phyloP scores from a whole-genome alignment of 139 green algal genomes.

The Zygnema cylindricum region DNA sequence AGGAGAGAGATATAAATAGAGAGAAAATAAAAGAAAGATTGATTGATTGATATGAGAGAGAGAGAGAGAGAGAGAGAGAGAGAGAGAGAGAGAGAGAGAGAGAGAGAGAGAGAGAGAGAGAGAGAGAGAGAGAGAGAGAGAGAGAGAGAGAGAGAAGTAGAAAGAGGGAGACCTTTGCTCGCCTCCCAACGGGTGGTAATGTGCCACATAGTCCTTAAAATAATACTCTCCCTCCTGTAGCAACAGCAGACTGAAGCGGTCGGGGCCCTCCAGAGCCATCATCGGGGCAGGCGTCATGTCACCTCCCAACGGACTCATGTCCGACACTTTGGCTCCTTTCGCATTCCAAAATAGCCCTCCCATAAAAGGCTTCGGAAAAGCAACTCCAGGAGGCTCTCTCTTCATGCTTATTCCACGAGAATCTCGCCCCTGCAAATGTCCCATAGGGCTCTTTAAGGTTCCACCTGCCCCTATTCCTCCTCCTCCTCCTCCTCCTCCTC shows the following conservation, averaged over 20 bases:
- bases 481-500: too few species aligned
- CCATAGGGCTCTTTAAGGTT: not conserved
- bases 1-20: too few species aligned
- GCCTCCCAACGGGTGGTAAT: conserved; percentile 45
- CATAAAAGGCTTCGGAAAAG: not conserved
- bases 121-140: too few species aligned
- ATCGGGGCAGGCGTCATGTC: not conserved
- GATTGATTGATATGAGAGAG: too few species aligned
- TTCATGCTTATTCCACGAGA: not conserved
- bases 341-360: not conserved
- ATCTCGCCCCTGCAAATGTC: not conserved
- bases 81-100: too few species aligned
- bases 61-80: too few species aligned
- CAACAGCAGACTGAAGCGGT: conserved; percentile 65
- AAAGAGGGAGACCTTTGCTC: conserved; percentile 7
- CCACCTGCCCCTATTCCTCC: not conserved
- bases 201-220: conserved; percentile 69
- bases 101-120: too few species aligned
- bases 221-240: conserved; percentile 74
- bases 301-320: not conserved
- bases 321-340: not conserved
- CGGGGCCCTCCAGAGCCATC: conserved; percentile 31
- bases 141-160: too few species aligned
- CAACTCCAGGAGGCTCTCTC: not conserved
- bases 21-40: too few species aligned